These are phyloP conservation scores for Pseudogymnoascus sp. DNA, from an alignment of 2,329 filamentous ascomycete species.

Conservation along the genomic window DNA sequence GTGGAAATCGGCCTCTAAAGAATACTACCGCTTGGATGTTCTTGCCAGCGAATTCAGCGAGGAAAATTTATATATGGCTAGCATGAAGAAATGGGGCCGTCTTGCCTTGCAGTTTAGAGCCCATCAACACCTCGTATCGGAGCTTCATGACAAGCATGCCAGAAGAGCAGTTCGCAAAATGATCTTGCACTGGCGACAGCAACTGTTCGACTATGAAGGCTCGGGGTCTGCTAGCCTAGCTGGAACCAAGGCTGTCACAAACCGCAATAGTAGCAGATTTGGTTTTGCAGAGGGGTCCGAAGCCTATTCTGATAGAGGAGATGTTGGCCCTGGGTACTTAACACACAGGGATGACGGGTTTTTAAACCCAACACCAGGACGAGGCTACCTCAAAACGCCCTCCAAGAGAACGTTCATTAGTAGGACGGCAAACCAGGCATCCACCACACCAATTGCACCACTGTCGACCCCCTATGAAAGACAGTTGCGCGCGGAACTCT, in stretches of 20 bases:
- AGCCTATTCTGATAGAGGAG: constrained; percentile 25
- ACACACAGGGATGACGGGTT: constrained; percentile 17
- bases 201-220: constrained; percentile 9
- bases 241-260: not conserved
- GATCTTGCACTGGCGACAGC: constrained; percentile 27
- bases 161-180: constrained; percentile 28
- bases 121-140: constrained; percentile 22
- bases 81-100: constrained; percentile 27
- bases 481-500: constrained; percentile 24
- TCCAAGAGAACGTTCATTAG: constrained; percentile 40
- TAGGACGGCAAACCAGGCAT: constrained; percentile 31
- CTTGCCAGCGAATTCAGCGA: constrained; percentile 25
- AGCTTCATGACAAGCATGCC: constrained; percentile 26
- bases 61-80: constrained; percentile 16
- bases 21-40: constrained; percentile 20
- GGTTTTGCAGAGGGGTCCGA: constrained; percentile 16
- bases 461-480: constrained; percentile 37
- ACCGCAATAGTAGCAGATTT: not conserved
- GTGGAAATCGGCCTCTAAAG: constrained; percentile 22
- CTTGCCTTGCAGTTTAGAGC: constrained; percentile 22
- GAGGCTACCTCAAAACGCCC: constrained; percentile 33
- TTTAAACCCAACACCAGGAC: constrained; percentile 19
- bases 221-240: not conserved
- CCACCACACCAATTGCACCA: constrained; percentile 37
- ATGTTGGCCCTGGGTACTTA: constrained; percentile 21